These are phyloP conservation scores for Pleurotus pulmonarius DNA, from an alignment of 768 basidiomycete species.

Conservation along the genomic window DNA sequence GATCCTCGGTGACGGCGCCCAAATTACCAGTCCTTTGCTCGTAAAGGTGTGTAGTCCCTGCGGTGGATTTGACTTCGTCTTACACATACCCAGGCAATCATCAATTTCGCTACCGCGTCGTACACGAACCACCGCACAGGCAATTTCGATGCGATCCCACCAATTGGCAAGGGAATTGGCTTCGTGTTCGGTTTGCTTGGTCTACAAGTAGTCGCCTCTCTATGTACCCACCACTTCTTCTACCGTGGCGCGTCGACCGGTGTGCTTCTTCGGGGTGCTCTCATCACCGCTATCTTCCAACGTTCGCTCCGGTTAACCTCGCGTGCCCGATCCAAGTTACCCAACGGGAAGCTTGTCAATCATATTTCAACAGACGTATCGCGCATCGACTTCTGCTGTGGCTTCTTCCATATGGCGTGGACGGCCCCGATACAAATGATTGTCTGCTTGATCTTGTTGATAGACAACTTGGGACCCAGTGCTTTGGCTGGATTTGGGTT, in stretches of 20 bases:
- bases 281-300: constrained; percentile 85
- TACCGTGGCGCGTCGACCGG: constrained; percentile 72
- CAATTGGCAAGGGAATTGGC: constrained; percentile 63
- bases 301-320: constrained; percentile 74
- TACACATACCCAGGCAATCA: constrained; percentile 48
- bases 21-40: constrained; percentile 71
- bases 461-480: constrained; percentile 68
- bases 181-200: constrained; percentile 65
- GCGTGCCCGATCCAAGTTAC: constrained; percentile 72
- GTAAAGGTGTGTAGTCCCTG: constrained; percentile 55
- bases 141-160: constrained; percentile 23
- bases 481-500: constrained; percentile 51
- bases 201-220: constrained; percentile 63
- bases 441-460: constrained; percentile 71
- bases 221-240: constrained; percentile 81
- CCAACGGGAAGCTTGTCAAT: constrained; percentile 88
- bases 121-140: constrained; percentile 41
- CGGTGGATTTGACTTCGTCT: neutral
- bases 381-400: constrained; percentile 83
- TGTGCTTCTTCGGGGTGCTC: constrained; percentile 76
- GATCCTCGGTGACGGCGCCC: constrained; percentile 65
- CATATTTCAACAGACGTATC: constrained; percentile 93
- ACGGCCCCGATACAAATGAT: constrained; percentile 72
- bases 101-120: constrained; percentile 64
- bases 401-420: constrained; percentile 82